Base-by-base conservation (phyloP, 305 asterid species). In the Petunia hybrid region DNA sequence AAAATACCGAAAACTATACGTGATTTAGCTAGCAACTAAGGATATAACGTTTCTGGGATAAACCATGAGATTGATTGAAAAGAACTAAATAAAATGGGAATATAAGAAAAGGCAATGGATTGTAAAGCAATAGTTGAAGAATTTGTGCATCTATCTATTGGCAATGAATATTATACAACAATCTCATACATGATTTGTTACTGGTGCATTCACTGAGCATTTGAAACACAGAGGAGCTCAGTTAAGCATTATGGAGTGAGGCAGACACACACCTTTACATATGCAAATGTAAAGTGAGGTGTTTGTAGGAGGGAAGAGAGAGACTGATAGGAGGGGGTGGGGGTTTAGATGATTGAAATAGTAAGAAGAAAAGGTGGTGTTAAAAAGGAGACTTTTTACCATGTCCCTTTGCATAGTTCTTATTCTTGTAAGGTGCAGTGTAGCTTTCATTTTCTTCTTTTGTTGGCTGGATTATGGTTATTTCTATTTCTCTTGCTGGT, bases 231-330 rank as follows among this genome's bases (percentile, higher is more conserved):
- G 56, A 68, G 59, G 43, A 55, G 70, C 73, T 55, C 80, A 87
- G 82, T 53, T 3, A 66, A 84, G 69, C 71, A 78, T 55, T 75
- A 73, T 53, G 48, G 64, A 43, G 77, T 13, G 81, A 80, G 87
- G 84, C 81, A 70, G 77, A 40, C 81, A 85, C 80, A 80, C 74
- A 55, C 77, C 84, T 77, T 65, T 57, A 85, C 63, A 78, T 74
- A 40, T 36, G 69, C 77, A 71, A 82, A 82, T 60, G 82, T 46
- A 65, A 12, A 62, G 85, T 80, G 59, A 48, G 76, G 77, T 16
- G 31, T 39, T 53, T 46, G 36, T 53, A 76, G 53, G 71, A 10
- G 62, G 78, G 43, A n/a, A 56, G 79, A 40, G 76, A 4, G 4
- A 8, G 40, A 61, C 38, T 63, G 53, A 43, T 46, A 61, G 57